Conservation (phyloP, 1,284 basidiomycete genomes). For the Ceratobasidium sp. region DNA sequence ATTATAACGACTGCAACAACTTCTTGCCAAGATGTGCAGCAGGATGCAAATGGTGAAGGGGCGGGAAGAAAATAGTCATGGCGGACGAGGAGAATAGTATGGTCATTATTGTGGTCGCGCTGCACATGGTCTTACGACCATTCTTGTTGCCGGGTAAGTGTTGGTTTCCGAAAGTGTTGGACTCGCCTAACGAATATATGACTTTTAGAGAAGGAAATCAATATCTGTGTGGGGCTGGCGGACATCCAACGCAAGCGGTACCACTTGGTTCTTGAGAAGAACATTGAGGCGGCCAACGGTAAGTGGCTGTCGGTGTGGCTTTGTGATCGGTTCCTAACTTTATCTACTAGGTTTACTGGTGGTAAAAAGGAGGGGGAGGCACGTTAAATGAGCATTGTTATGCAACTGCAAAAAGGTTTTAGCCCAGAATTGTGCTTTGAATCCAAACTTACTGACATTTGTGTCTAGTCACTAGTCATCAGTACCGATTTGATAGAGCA, state of each 20-base stretch:
- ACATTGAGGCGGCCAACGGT: slow-evolving; percentile 99
- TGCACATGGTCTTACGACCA: slow-evolving; percentile 96
- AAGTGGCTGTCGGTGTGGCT: slow-evolving; percentile 38
- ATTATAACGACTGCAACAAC: slow-evolving; percentile 78
- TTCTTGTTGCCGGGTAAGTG: slow-evolving; percentile 89
- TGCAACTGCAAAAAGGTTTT: slow-evolving; percentile 86
- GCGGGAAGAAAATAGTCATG: slow-evolving; percentile 62
- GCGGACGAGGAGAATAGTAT: slow-evolving; percentile 76
- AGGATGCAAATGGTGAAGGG: slow-evolving; percentile 52
- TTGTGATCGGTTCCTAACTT: slow-evolving; percentile 1
- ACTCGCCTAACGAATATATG: neutral
- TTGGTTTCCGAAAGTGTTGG: neutral
- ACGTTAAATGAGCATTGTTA: slow-evolving; percentile 97
- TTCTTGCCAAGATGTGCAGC: slow-evolving; percentile 78
- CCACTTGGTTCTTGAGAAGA: slow-evolving; percentile 95
- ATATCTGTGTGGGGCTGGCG: slow-evolving; percentile 97
- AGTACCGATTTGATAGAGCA: slow-evolving; percentile 89
- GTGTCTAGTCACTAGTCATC: slow-evolving; percentile 77
- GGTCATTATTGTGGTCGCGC: slow-evolving; percentile 94
- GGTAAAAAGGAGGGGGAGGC: slow-evolving; percentile 98
- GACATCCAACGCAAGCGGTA: slow-evolving; percentile 99
- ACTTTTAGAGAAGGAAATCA: slow-evolving; percentile 93
- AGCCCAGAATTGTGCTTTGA: neutral
- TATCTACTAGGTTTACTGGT: slow-evolving; percentile 75
- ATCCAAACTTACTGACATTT: neutral